Base-by-base conservation (phyloP, 371 early-diverging fungal species). In the Choanephora cucurbitarum region DNA sequence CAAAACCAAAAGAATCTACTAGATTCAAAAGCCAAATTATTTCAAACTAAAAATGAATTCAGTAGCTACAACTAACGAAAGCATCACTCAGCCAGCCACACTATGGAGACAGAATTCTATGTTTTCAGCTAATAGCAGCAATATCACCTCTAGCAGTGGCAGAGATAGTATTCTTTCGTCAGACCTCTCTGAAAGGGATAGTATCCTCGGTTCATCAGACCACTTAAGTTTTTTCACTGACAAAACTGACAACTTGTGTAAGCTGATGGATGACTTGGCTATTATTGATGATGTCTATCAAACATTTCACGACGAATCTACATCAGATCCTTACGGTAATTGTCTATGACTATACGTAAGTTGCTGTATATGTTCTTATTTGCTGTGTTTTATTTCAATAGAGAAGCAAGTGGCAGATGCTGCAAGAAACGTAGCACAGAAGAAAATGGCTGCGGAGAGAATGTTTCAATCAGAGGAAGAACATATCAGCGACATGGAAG, bases 281-380 rank as follows among this genome's bases (percentile, higher is more conserved):
- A 71, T 71, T 18, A 71, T 71, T 42, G 71, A 71, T 22, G 71
- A 71, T n/a, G 34, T 70, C 22, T 67, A 64, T 34, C 56, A 55
- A 10, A 49, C 50, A 4, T 69, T 53, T 54, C 52, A 49, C 10
- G 56, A 59, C 24, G 67, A 64, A 17, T 43, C 42, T 6, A 67
- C 58, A 34, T 31, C 23, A 13, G 66, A 60, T n/a, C 48, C 40
- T 14, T 70, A 62, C 58, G 67, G 71, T 70, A 66, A 47, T 39
- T 10, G 8, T 33, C 8, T 19, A 18, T 28, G 5, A 28, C 28
- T 28, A 28, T 28, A 7, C 7, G 28, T 5, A 28, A 7, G 3
- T 28, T 28, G 7, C 7, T 28, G 28, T 28, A 5, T 7, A 28
- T 28, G 28, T 28, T 28, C 28, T 28, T 28, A 28, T 28, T 32